A percentile compares a stretch with the other conserved stretches of the same genome.
Conservation (phyloP, 108 stramenopile genomes). For the Cyclostephanos invisitatus region DNA sequence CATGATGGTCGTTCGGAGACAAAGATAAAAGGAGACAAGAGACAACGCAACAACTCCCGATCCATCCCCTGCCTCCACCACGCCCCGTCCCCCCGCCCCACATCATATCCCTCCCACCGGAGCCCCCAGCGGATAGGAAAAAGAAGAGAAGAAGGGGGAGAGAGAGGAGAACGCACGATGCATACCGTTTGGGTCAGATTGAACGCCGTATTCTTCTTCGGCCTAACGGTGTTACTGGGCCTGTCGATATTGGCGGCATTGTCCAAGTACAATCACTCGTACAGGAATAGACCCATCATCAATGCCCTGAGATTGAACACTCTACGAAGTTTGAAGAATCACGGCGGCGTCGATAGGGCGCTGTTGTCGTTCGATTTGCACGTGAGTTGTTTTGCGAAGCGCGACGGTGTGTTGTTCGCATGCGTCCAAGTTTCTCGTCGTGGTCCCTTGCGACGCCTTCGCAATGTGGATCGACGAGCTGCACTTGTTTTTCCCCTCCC, state of each 20-base stretch:
- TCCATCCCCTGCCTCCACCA: background rate
- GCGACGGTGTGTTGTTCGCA: too few species aligned
- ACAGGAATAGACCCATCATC: conserved; percentile 64
- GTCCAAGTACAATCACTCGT: conserved; percentile 73
- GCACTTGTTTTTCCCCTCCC: too few species aligned
- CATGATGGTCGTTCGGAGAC: too few species aligned
- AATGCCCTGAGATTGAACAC: conserved; percentile 70
- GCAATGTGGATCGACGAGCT: too few species aligned
- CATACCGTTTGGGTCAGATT: conserved; percentile 96
- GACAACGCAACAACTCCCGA: too few species aligned
- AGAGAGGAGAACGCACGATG: conserved; percentile 49
- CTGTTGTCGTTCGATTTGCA: conserved; percentile 91
- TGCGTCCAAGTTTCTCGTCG: too few species aligned
- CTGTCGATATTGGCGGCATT: conserved; percentile 87
- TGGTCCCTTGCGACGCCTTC: too few species aligned
- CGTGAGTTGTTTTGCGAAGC: conserved; percentile 38
- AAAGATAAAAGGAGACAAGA: too few species aligned
- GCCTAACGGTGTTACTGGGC: conserved; percentile 92
- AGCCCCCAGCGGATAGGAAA: too few species aligned
- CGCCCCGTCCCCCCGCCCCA: background rate
- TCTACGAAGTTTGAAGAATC: conserved; percentile 82
- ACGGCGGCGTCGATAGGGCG: conserved; percentile 93
- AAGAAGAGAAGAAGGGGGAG: too few species aligned
- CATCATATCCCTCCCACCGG: too few species aligned
- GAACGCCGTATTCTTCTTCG: conserved; percentile 99